These are phyloP conservation scores for Cicer yamashitae DNA, from an alignment of 306 rosid species.

Conservation along the genomic window DNA sequence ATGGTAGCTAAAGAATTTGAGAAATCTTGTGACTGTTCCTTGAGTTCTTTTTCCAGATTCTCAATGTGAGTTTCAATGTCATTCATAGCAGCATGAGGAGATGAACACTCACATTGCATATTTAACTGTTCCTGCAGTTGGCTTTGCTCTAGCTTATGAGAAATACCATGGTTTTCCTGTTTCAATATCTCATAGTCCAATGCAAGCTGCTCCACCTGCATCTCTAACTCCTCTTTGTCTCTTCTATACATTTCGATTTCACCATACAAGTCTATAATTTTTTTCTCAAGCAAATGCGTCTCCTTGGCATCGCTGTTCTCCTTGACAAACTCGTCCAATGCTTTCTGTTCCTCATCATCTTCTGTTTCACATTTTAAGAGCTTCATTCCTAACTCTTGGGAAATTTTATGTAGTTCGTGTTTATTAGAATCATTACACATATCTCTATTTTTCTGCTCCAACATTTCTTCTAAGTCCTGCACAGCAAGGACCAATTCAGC, in stretches of 20 bases:
- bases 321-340: constrained; percentile 74
- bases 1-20: constrained; percentile 74
- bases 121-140: constrained; percentile 84
- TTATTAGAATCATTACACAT: constrained; percentile 40
- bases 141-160: constrained; percentile 84
- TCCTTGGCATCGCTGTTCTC: constrained; percentile 59
- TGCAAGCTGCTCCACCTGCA: constrained; percentile 97
- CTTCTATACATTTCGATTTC: constrained; percentile 86
- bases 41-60: constrained; percentile 72
- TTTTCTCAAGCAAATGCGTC: constrained; percentile 67
- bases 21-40: constrained; percentile 70
- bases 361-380: constrained; percentile 53
- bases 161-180: constrained; percentile 88
- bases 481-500: constrained; percentile 84
- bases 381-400: constrained; percentile 47
- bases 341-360: constrained; percentile 82
- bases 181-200: constrained; percentile 96
- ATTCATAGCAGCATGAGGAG: constrained; percentile 56
- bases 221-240: constrained; percentile 94
- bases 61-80: constrained; percentile 68
- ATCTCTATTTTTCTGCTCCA: constrained; percentile 72
- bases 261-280: constrained; percentile 71
- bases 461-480: constrained; percentile 78
- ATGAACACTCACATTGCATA: constrained; percentile 75
- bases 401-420: constrained; percentile 42